A percentile compares a stretch with the other conserved stretches of the same genome.
Evolutionary conservation across 139 green algal species (phyloP).

Genomic region (Chlamydomonas eustigma): DNA sequence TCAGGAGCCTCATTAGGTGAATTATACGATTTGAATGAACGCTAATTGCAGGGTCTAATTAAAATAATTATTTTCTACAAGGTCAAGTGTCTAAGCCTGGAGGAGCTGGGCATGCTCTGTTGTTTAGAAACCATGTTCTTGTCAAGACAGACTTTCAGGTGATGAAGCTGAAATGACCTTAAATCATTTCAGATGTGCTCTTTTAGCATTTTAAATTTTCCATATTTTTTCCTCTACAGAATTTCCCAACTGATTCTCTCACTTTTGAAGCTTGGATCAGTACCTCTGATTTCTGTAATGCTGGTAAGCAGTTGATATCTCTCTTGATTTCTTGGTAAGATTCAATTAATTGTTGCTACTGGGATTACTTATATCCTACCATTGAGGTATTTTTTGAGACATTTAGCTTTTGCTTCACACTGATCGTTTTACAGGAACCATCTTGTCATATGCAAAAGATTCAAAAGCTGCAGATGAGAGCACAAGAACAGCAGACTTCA

Average conservation of each 20-base stretch:
- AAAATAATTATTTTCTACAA: too few relatives aligned
- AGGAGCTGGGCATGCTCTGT: constrained; percentile 65
- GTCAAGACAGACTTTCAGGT: constrained; percentile 73
- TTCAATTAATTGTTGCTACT: too few relatives aligned
- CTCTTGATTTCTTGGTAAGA: too few relatives aligned
- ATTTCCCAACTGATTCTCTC: constrained; percentile 59
- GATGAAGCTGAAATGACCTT: background rate
- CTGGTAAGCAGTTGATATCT: constrained; percentile 29
- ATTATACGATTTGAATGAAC: too few relatives aligned
- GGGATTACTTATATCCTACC: too few relatives aligned
- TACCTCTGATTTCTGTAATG: constrained; percentile 77
- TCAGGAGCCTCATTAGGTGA: too few relatives aligned
- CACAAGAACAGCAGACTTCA: constrained; percentile 58
- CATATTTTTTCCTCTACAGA: constrained; percentile 38
- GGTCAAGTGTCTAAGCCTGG: constrained; percentile 34
- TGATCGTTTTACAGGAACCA: constrained; percentile 40
- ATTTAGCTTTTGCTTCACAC: too few relatives aligned
- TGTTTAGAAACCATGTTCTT: constrained; percentile 73
- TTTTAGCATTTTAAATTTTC: too few relatives aligned
- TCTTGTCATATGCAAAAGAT: constrained; percentile 77
- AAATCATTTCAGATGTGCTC: too few relatives aligned
- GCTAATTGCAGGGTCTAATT: too few relatives aligned
- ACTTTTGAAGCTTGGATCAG: constrained; percentile 86
- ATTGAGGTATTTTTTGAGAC: too few relatives aligned
- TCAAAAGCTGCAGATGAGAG: constrained; percentile 39